phyloP scores from a whole-genome alignment of 176 grass and related monocot species.

The Oryza coarctata region DNA sequence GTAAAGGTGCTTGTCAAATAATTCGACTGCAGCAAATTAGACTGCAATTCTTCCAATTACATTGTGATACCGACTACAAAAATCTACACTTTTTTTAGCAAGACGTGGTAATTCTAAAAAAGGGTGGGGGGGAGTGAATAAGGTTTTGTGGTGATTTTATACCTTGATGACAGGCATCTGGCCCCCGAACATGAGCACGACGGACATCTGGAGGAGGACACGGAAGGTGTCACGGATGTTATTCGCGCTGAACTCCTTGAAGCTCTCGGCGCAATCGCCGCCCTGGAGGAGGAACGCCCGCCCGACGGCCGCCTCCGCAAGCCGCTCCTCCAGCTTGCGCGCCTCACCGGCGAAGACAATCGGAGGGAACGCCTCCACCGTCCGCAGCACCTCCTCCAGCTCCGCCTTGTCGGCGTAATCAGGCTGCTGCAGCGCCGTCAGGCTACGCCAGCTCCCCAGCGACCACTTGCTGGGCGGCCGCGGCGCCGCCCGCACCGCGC shows the following conservation, averaged over 20 bases:
- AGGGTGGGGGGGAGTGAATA: not conserved
- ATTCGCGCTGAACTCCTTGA: conserved; percentile 86
- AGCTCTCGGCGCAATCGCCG: conserved; percentile 84
- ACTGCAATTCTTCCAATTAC: not conserved
- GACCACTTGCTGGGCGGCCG: conserved; percentile 57
- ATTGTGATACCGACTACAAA: not conserved
- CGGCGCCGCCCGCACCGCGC: conserved; percentile 59
- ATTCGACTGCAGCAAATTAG: not conserved
- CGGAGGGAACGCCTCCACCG: conserved; percentile 80
- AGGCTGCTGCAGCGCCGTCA: conserved; percentile 67
- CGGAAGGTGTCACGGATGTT: conserved; percentile 85
- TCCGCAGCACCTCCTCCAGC: conserved; percentile 59
- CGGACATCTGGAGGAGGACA: conserved; percentile 77
- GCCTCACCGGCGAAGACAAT: conserved; percentile 92
- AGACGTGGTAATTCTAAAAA: not conserved
- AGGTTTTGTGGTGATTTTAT: not conserved
- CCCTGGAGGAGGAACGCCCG: conserved; percentile 80
- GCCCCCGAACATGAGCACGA: conserved; percentile 87
- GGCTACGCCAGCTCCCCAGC: conserved; percentile 65
- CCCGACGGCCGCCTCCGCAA: conserved; percentile 75
- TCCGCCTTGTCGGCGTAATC: conserved; percentile 68
- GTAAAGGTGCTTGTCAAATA: not conserved
- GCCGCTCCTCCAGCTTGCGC: conserved; percentile 71
- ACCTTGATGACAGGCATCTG: conserved; percentile 82
- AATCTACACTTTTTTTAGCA: not conserved